Conservation (phyloP, 371 early-diverging fungal genomes). For the Rhizopus microsporus region DNA sequence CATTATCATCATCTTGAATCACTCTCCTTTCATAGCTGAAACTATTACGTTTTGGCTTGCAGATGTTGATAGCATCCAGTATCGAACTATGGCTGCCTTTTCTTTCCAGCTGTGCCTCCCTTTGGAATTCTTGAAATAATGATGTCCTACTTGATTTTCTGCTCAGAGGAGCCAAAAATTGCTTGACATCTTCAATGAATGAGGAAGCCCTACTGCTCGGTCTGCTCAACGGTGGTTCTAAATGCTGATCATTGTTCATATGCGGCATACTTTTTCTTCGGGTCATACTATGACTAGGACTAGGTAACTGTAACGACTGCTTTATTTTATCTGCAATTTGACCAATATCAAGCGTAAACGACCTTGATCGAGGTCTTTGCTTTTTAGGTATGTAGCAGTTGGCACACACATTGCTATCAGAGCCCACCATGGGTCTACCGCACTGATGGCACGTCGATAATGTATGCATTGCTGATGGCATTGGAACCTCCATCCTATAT, state of each 20-base stretch:
- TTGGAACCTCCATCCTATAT: constrained; percentile 5
- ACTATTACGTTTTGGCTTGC: constrained; percentile 18
- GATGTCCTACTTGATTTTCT: constrained; percentile 28
- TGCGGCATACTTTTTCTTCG: constrained; percentile 28
- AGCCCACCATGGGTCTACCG: background rate
- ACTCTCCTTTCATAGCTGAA: constrained; percentile 20
- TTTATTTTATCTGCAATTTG: constrained; percentile 25
- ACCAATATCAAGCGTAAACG: constrained; percentile 20
- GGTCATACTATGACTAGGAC: background rate
- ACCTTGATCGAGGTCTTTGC: constrained; percentile 20
- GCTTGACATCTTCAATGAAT: constrained; percentile 29
- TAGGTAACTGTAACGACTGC: constrained; percentile 14
- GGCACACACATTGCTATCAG: constrained; percentile 6
- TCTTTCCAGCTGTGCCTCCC: constrained; percentile 1
- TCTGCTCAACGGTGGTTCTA: background rate
- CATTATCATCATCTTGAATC: constrained; percentile 11
- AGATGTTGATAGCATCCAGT: constrained; percentile 20
- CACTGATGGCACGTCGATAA: constrained; percentile 15
- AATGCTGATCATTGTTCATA: constrained; percentile 6
- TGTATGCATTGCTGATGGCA: constrained; percentile 4
- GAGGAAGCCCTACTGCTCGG: constrained; percentile 27
- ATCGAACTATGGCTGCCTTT: constrained; percentile 24
- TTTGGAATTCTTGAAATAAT: constrained; percentile 18
- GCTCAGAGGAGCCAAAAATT: constrained; percentile 22
- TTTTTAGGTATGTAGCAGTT: constrained; percentile 5